Conservation (phyloP, 768 basidiomycete species). For the Lactarius deliciosus region DNA sequence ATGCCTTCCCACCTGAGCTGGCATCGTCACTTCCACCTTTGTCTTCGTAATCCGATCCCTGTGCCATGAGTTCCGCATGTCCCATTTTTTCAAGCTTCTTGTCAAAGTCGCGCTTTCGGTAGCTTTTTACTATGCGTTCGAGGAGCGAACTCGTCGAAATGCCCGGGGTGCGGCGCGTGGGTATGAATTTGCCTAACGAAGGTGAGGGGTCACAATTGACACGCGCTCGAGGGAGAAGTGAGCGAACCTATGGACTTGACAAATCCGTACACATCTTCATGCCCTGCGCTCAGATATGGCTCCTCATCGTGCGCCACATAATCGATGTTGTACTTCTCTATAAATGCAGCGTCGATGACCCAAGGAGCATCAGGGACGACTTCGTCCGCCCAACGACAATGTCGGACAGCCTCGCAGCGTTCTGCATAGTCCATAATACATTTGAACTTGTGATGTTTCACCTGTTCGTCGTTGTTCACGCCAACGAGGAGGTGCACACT, state of each 20-base stretch:
- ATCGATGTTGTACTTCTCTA: conserved; percentile 86
- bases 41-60: conserved; percentile 43
- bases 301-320: conserved; percentile 97
- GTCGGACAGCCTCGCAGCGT: conserved; percentile 88
- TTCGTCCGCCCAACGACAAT: conserved; percentile 97
- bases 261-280: conserved; percentile 82
- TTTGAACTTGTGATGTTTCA: conserved; percentile 72
- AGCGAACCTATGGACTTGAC: conserved; percentile 75
- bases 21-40: conserved; percentile 7
- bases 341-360: conserved; percentile 78
- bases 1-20: conserved; percentile 3
- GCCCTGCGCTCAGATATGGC: conserved; percentile 76
- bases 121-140: conserved; percentile 87
- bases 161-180: conserved; percentile 91
- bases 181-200: conserved; percentile 82
- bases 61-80: conserved; percentile 63
- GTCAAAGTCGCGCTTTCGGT: conserved; percentile 84
- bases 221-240: not conserved
- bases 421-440: conserved; percentile 90
- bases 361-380: conserved; percentile 90
- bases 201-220: conserved; percentile 4
- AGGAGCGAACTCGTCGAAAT: conserved; percentile 92
- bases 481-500: conserved; percentile 89
- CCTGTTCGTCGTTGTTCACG: conserved; percentile 88
- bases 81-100: conserved; percentile 90